These are phyloP conservation scores for Vitis hybrid DNA, from an alignment of 177 flowering plant species.

Conservation along the genomic window DNA sequence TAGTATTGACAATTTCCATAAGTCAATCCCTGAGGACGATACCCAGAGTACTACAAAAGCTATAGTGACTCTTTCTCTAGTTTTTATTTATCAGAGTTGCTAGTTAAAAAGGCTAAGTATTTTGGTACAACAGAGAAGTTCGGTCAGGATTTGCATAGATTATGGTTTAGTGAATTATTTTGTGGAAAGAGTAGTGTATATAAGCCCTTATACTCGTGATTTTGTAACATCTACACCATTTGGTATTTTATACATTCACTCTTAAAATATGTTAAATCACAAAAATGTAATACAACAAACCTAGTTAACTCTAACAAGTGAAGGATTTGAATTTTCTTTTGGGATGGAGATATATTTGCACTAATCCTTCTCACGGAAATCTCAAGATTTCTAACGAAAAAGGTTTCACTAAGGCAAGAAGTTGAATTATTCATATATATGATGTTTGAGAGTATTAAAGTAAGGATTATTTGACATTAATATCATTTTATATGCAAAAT, in stretches of 20 bases:
- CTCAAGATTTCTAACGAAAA: neutral
- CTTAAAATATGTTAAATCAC: neutral
- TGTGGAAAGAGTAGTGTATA: neutral
- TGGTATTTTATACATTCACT: neutral
- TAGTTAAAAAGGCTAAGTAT: no score
- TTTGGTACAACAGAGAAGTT: no score
- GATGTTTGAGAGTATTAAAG: no score
- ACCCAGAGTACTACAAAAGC: no score
- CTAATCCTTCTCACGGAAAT: neutral
- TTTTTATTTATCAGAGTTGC: no score
- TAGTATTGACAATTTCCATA: no score
- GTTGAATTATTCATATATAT: neutral
- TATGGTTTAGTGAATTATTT: neutral
- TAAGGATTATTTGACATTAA: no score
- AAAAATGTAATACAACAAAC: neutral
- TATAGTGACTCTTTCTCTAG: no score
- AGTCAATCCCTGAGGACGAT: no score
- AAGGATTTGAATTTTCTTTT: neutral
- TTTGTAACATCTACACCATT: neutral
- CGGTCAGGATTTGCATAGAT: neutral
- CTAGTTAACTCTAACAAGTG: neutral
- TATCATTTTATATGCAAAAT: neutral
- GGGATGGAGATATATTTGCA: neutral
- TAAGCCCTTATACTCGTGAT: neutral
- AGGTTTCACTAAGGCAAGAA: neutral